These are phyloP conservation scores for Quercus tomentella DNA, from an alignment of 331 rosid species.

Conservation along the genomic window DNA sequence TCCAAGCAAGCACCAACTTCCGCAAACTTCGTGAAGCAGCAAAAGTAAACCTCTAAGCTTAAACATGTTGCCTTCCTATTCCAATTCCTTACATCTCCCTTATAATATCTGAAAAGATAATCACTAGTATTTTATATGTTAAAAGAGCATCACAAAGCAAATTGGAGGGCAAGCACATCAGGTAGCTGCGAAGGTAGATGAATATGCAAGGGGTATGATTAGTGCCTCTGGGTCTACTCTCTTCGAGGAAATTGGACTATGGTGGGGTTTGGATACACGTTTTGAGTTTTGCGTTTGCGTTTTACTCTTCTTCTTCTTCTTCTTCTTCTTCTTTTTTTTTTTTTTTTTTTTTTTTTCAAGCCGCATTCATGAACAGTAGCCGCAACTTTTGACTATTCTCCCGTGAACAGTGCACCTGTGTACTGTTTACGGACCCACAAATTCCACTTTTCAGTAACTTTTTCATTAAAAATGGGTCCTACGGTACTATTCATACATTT, in stretches of 20 bases:
- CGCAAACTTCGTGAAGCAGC: constrained; percentile 79
- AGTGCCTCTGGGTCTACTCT: constrained; percentile 59
- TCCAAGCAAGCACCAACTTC: constrained; percentile 76
- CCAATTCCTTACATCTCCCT: constrained; percentile 3
- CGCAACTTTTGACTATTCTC: no score
- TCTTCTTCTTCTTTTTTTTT: no score
- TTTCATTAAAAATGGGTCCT: no score
- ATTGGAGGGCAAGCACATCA: constrained; percentile 58
- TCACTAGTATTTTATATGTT: constrained; percentile 19
- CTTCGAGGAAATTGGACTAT: constrained; percentile 78
- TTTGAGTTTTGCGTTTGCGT: no score
- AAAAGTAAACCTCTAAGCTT: constrained; percentile 47
- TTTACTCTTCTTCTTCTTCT: no score
- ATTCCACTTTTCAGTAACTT: no score
- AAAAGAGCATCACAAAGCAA: constrained; percentile 53
- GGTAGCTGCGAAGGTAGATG: constrained; percentile 79
- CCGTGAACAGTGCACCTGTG: no score
- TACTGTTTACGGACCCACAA: no score
- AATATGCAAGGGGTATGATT: constrained; percentile 66
- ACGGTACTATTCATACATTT: no score
- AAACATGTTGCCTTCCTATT: not conserved
- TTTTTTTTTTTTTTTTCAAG: no score
- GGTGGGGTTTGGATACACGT: no score
- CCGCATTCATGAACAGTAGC: no score
- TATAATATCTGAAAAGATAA: constrained; percentile 7